Percentiles rank a stretch among this genome's conserved stretches.
Conservation (phyloP, 2,329 filamentous ascomycete genomes). For the Fusarium miscanthi region DNA sequence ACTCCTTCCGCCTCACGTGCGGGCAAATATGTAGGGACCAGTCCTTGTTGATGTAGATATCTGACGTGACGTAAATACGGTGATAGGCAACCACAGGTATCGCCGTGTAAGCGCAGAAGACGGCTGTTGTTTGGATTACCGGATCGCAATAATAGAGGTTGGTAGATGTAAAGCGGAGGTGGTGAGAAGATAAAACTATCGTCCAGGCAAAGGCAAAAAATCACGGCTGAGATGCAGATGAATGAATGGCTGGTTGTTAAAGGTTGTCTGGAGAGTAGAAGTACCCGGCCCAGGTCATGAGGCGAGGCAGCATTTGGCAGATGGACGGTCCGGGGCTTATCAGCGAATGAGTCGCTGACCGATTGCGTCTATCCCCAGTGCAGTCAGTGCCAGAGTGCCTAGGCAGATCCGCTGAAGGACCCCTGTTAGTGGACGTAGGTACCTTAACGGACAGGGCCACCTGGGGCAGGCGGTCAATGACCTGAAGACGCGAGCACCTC, state of each 20-base stretch:
- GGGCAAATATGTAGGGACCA: constrained; percentile 21
- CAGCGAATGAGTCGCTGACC: constrained; percentile 44
- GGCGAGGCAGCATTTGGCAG: constrained; percentile 42
- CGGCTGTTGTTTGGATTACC: constrained; percentile 8
- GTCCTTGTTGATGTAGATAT: constrained; percentile 22
- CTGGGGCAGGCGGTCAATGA: constrained; percentile 40
- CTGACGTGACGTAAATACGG: constrained; percentile 40
- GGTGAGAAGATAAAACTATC: constrained; percentile 16
- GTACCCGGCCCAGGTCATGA: constrained; percentile 42
- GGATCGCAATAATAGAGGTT: constrained; percentile 4
- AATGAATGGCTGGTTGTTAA: constrained; percentile 29
- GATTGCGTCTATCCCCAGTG: constrained; percentile 35
- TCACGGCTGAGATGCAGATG: constrained; percentile 33
- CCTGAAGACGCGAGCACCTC: background rate
- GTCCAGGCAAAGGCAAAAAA: constrained; percentile 30
- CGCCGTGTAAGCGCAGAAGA: constrained; percentile 33
- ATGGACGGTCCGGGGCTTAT: constrained; percentile 43
- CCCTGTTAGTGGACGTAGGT: constrained; percentile 28
- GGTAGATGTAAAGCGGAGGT: constrained; percentile 6
- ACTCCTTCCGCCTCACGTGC: constrained; percentile 50
- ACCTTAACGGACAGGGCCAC: constrained; percentile 25
- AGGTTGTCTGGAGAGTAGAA: constrained; percentile 9
- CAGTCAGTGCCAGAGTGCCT: constrained; percentile 17
- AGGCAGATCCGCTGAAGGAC: constrained; percentile 39
- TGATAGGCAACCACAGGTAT: constrained; percentile 23